Conservation (phyloP, 495 filamentous ascomycete species). For the Lineolata rhizophorae region DNA sequence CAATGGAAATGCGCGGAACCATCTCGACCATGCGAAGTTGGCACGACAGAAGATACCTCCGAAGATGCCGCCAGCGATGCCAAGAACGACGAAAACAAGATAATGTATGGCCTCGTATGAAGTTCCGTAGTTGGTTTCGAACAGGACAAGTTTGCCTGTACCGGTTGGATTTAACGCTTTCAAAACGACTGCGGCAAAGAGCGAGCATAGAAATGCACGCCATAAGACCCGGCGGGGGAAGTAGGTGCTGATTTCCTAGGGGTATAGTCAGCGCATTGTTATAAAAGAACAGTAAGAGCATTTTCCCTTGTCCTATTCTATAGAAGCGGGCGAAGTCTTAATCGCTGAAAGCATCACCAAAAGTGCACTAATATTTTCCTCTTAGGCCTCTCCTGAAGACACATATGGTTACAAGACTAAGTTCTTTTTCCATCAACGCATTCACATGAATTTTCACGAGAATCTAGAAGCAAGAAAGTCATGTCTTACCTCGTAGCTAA, state of each 20-base stretch:
- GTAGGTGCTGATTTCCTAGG: slow-evolving; percentile 27
- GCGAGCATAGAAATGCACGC: slow-evolving; percentile 34
- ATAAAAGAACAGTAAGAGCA: no score
- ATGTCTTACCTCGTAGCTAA: slow-evolving; percentile 25
- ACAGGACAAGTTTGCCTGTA: slow-evolving; percentile 35
- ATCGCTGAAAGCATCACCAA: slow-evolving; percentile 4
- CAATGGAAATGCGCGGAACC: slow-evolving; percentile 26
- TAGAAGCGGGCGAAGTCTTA: no score
- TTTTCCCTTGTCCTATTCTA: no score
- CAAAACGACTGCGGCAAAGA: slow-evolving; percentile 29
- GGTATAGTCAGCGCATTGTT: no score
- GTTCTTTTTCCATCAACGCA: no score
- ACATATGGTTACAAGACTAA: no score
- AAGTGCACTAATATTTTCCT: no score
- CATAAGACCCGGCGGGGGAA: slow-evolving; percentile 34
- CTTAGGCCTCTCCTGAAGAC: no score
- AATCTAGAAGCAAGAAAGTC: no score
- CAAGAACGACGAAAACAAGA: slow-evolving; percentile 30
- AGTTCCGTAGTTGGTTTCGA: slow-evolving; percentile 34
- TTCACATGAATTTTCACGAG: no score
- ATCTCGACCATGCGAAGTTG: slow-evolving; percentile 32
- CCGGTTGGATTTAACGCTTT: slow-evolving; percentile 33
- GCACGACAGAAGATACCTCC: slow-evolving; percentile 33
- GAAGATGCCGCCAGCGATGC: slow-evolving; percentile 31
- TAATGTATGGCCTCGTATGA: slow-evolving; percentile 30